Percentiles rank a stretch among this genome's conserved stretches.
Evolutionary conservation across 2,329 filamentous ascomycete genomes (phyloP).

Genomic region (Botrytis porri): DNA sequence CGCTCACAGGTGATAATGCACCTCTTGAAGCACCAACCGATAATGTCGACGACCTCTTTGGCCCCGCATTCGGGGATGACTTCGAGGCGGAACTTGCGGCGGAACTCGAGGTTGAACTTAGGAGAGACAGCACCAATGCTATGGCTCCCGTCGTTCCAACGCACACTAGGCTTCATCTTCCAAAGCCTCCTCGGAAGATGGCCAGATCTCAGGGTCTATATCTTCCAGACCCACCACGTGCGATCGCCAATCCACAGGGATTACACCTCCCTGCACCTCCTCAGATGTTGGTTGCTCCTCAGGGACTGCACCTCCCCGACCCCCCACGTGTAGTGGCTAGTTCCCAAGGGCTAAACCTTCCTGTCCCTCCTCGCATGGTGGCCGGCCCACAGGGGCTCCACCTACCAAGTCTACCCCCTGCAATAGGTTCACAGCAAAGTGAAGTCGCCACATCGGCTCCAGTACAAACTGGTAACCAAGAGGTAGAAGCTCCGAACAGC

Average conservation of each 20-base stretch:
- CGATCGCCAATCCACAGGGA: neutral
- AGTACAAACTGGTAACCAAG: neutral
- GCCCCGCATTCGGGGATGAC: rapidly evolving
- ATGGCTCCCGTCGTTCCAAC: no score
- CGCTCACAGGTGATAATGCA: neutral
- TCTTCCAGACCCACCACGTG: neutral
- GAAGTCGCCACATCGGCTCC: rapidly evolving
- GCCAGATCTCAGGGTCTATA: neutral
- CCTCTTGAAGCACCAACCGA: neutral
- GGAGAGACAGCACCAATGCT: neutral
- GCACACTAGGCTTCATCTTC: neutral
- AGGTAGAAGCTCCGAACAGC: neutral
- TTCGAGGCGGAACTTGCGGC: neutral
- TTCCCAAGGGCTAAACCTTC: rapidly evolving
- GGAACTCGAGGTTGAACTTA: neutral
- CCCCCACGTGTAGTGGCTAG: neutral
- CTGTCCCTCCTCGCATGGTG: neutral
- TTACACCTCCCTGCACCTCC: neutral
- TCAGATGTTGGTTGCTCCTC: rapidly evolving
- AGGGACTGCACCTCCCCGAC: neutral
- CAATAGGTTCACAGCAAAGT: rapidly evolving
- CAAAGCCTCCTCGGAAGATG: neutral
- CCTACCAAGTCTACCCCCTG: no score
- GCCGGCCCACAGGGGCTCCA: rapidly evolving
- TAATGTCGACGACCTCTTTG: neutral